Evolutionary conservation across 208 protist genomes (phyloP).

Genomic region (Wallacemonas rigidus): DNA sequence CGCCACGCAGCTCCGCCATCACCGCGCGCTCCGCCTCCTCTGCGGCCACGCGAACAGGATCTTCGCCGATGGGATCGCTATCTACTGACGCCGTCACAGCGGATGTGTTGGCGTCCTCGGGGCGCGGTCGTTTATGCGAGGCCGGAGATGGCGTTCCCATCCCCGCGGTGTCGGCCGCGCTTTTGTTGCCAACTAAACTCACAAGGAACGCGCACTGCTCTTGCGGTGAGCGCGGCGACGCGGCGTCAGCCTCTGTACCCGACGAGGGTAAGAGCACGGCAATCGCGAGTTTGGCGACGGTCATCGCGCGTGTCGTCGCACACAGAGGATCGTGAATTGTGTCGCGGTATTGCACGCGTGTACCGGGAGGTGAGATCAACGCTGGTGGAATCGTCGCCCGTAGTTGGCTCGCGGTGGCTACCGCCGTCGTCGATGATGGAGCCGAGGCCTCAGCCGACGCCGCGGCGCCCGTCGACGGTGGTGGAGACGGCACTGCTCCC

Average conservation of each 20-base stretch:
- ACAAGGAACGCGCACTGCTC: neutral
- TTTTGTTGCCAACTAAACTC: neutral
- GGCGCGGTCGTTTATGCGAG: neutral
- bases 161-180: too few relatives aligned
- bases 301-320: neutral
- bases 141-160: neutral
- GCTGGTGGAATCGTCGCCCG: conserved; percentile 3
- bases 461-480: neutral
- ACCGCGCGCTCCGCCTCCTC: neutral
- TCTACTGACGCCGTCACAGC: too few relatives aligned
- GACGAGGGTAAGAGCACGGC: neutral
- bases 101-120: neutral
- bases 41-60: neutral
- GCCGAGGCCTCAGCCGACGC: too few relatives aligned
- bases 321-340: conserved; percentile 4
- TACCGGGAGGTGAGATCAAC: neutral
- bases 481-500: neutral
- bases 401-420: conserved; percentile 4
- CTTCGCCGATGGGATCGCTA: too few relatives aligned
- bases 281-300: conserved; percentile 5
- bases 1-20: neutral
- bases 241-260: neutral
- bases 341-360: neutral
- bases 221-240: neutral
- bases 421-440: neutral